phyloP scores from a whole-genome alignment of 768 basidiomycete genomes.

The Fomitopsis serialis region DNA sequence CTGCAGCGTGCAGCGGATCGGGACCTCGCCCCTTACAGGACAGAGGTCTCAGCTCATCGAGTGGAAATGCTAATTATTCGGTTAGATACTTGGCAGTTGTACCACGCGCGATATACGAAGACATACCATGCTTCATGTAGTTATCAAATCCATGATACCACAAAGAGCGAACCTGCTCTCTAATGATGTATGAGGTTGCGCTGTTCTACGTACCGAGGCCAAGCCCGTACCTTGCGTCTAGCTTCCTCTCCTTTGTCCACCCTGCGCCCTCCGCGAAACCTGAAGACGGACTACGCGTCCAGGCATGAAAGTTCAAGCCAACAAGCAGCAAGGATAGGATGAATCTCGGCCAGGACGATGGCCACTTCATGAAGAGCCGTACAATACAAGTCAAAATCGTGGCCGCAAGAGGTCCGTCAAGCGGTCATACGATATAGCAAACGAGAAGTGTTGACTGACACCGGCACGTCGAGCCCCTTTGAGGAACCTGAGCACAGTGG shows the following conservation, averaged over 20 bases:
- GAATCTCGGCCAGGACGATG: slow-evolving; percentile 20
- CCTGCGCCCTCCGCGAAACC: slow-evolving; percentile 11
- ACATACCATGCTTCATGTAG: slow-evolving; percentile 79
- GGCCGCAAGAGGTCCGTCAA: background rate
- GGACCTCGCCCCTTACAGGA: slow-evolving; percentile 87
- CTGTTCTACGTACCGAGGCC: background rate
- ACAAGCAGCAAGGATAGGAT: slow-evolving; percentile 23
- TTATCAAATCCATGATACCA: slow-evolving; percentile 90
- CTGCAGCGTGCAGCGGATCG: slow-evolving; percentile 72
- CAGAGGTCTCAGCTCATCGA: slow-evolving; percentile 88
- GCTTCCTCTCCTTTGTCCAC: slow-evolving; percentile 22
- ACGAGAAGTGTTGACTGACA: background rate
- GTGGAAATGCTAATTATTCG: slow-evolving; percentile 62
- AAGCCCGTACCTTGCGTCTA: slow-evolving; percentile 19
- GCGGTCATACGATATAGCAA: background rate
- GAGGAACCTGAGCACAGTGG: background rate
- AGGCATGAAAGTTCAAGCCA: slow-evolving; percentile 18
- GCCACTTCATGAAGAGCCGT: slow-evolving; percentile 20
- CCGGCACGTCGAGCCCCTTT: background rate
- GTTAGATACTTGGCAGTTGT: background rate
- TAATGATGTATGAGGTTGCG: slow-evolving; percentile 21
- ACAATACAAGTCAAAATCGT: background rate
- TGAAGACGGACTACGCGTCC: slow-evolving; percentile 7
- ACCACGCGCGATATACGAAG: slow-evolving; percentile 9
- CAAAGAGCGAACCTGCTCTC: slow-evolving; percentile 66